Conservation (phyloP, 1,139 yeast species). For the Debaryomyces singareniensis region DNA sequence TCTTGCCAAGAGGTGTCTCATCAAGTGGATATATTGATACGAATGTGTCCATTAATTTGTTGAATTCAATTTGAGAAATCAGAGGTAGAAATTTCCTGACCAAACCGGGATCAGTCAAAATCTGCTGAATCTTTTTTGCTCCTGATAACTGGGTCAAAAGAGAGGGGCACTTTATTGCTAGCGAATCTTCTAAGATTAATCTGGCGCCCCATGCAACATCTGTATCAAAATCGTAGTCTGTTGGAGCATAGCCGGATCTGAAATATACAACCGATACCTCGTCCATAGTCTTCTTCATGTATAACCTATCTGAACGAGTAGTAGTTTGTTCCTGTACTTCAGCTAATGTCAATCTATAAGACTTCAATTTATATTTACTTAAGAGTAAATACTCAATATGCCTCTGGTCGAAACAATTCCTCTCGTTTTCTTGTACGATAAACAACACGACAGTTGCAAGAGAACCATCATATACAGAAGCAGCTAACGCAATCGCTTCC, state of each 20-base stretch:
- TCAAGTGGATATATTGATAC: constrained; percentile 86
- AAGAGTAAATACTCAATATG: constrained; percentile 68
- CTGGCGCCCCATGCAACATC: constrained; percentile 72
- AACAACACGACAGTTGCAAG: constrained; percentile 56
- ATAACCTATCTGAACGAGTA: constrained; percentile 39
- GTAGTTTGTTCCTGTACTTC: constrained; percentile 44
- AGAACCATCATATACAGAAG: constrained; percentile 40
- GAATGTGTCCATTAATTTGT: constrained; percentile 53
- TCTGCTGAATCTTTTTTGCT: constrained; percentile 86
- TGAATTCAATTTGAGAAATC: constrained; percentile 16
- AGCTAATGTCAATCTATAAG: constrained; percentile 62
- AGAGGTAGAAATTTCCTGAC: constrained; percentile 43
- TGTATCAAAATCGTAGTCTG: constrained; percentile 52
- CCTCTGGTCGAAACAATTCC: constrained; percentile 89
- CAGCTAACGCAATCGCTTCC: constrained; percentile 64
- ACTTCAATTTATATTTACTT: constrained; percentile 47
- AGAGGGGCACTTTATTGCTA: constrained; percentile 89
- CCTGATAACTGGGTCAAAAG: constrained; percentile 86
- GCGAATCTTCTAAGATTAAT: constrained; percentile 59
- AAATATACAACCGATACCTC: constrained; percentile 87
- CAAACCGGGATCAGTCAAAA: constrained; percentile 53
- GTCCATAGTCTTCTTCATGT: constrained; percentile 46
- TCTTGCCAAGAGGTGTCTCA: constrained; percentile 52
- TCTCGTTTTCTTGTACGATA: constrained; percentile 78
- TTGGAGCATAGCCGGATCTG: constrained; percentile 83